Evolutionary conservation across 1,284 basidiomycete genomes (phyloP).

Genomic region (Ceratobasidium sp.): DNA sequence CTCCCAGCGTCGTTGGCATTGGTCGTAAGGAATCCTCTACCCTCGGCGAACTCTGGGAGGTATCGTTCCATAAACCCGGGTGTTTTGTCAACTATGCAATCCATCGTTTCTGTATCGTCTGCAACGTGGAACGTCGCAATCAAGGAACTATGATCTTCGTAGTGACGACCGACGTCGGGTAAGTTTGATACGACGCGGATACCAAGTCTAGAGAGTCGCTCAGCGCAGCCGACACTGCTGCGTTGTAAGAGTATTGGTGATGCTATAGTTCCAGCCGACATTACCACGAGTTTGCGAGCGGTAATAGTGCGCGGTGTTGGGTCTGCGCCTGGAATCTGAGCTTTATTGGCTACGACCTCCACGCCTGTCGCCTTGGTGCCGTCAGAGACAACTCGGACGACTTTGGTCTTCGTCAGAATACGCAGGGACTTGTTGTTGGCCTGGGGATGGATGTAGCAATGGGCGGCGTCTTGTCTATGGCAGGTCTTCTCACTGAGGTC

Average conservation of each 20-base stretch:
- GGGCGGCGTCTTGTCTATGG: slow-evolving; percentile 31
- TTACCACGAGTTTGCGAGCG: slow-evolving; percentile 36
- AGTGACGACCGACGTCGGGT: slow-evolving; percentile 64
- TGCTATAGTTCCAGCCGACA: slow-evolving; percentile 47
- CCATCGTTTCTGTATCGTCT: slow-evolving; percentile 30
- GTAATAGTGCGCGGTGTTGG: slow-evolving; percentile 23
- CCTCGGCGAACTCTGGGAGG: slow-evolving; percentile 12
- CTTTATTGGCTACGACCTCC: slow-evolving; percentile 15
- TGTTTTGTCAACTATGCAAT: slow-evolving; percentile 9
- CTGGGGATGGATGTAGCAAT: slow-evolving; percentile 33
- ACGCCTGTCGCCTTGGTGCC: slow-evolving; percentile 36
- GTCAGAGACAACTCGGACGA: slow-evolving; percentile 20
- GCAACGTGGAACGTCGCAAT: slow-evolving; percentile 15
- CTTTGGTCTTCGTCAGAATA: slow-evolving; percentile 20
- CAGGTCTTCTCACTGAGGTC: slow-evolving; percentile 18
- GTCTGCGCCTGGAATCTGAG: slow-evolving; percentile 9
- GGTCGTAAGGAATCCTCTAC: slow-evolving; percentile 33
- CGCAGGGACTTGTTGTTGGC: slow-evolving; percentile 18
- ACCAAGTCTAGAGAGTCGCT: slow-evolving; percentile 55
- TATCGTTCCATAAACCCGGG: slow-evolving; percentile 25
- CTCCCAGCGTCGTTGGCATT: slow-evolving; percentile 55
- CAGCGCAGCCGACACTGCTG: slow-evolving; percentile 59
- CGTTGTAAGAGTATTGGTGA: slow-evolving; percentile 64
- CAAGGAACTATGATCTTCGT: slow-evolving; percentile 54
- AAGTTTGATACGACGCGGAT: slow-evolving; percentile 58